Evolutionary conservation across 495 filamentous ascomycete genomes (phyloP).

Genomic region (Apodospora peruviana): DNA sequence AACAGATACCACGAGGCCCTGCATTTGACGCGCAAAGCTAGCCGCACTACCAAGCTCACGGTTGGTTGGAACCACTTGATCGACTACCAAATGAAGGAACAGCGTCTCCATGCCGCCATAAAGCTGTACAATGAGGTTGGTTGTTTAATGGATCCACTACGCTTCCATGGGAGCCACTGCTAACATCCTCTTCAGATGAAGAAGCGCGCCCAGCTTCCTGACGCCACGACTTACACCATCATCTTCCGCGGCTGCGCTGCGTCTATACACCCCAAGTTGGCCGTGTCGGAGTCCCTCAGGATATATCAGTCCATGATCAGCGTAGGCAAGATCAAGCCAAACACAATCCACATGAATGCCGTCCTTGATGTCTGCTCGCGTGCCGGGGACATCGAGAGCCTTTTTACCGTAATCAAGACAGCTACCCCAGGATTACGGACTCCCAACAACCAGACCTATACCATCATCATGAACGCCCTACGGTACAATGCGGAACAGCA

Average conservation of each 20-base stretch:
- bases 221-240: conserved; percentile 71
- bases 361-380: conserved; percentile 72
- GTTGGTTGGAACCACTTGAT: conserved; percentile 89
- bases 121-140: conserved; percentile 85
- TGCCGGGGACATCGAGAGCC: conserved; percentile 62
- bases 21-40: conserved; percentile 59
- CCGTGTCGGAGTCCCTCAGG: conserved; percentile 55
- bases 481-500: no score
- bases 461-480: conserved; percentile 72
- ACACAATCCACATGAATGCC: conserved; percentile 79
- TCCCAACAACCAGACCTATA: conserved; percentile 68
- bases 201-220: conserved; percentile 72
- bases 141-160: conserved; percentile 35
- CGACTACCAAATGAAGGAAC: conserved; percentile 58
- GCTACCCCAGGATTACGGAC: conserved; percentile 54
- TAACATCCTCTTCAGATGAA: conserved; percentile 78
- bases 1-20: conserved; percentile 58
- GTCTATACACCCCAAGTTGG: conserved; percentile 44
- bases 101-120: conserved; percentile 54
- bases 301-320: conserved; percentile 68
- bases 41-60: conserved; percentile 50
- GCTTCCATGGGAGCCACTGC: neutral
- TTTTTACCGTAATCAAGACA: conserved; percentile 68
- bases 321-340: conserved; percentile 55
- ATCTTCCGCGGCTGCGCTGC: conserved; percentile 69